Evolutionary conservation across 148 eudicot species (phyloP).

Genomic region (Polygonum maritimum): DNA sequence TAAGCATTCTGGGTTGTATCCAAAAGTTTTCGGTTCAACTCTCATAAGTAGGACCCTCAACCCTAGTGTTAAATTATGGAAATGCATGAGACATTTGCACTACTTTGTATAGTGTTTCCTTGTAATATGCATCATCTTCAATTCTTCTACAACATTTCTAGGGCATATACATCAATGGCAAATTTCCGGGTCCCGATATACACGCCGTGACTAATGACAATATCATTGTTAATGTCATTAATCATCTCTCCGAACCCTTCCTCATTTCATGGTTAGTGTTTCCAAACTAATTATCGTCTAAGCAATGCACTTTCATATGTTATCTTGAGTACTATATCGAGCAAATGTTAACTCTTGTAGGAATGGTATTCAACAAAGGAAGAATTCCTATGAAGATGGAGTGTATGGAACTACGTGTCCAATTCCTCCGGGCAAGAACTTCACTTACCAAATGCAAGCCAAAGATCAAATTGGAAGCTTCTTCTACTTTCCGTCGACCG

Average conservation of each 20-base stretch:
- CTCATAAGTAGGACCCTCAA: no score
- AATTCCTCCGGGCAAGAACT: conserved; percentile 77
- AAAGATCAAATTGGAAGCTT: conserved; percentile 89
- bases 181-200: conserved; percentile 83
- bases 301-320: not conserved
- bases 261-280: conserved; percentile 58
- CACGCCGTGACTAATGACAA: conserved; percentile 60
- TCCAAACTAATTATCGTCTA: no score
- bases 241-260: conserved; percentile 62
- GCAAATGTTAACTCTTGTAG: conserved; percentile 17
- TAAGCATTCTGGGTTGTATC: no score
- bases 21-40: no score
- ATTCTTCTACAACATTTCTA: conserved; percentile 14
- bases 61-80: no score
- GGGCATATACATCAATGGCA: conserved; percentile 76
- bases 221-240: conserved; percentile 53
- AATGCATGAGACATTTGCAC: no score
- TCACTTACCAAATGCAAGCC: conserved; percentile 61
- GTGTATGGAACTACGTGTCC: conserved; percentile 84
- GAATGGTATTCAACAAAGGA: conserved; percentile 79
- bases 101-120: no score
- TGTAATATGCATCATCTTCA: not conserved
- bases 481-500: conserved; percentile 74
- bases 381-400: conserved; percentile 69
- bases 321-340: not conserved